Evolutionary conservation across 2,329 filamentous ascomycete species (phyloP).

Genomic region (Botrytis pseudocinerea): DNA sequence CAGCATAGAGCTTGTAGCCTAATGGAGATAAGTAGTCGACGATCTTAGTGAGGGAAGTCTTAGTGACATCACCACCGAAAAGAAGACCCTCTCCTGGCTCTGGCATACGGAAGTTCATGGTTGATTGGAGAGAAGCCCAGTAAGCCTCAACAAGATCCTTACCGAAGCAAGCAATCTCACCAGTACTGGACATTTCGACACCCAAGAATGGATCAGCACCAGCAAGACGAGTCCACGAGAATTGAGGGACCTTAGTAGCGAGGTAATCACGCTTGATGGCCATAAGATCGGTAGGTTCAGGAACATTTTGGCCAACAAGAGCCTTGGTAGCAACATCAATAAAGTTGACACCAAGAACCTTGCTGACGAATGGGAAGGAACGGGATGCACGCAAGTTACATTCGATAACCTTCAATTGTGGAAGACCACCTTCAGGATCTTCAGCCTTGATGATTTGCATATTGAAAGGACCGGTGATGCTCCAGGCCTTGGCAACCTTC

Average conservation of each 20-base stretch:
- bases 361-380: slow-evolving; percentile 97
- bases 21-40: slow-evolving; percentile 86
- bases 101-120: slow-evolving; percentile 98
- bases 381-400: slow-evolving; percentile 97
- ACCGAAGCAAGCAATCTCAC: slow-evolving; percentile 98
- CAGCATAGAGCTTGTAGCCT: slow-evolving; percentile 92
- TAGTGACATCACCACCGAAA: slow-evolving; percentile 80
- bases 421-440: slow-evolving; percentile 70
- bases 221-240: slow-evolving; percentile 97
- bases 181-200: slow-evolving; percentile 95
- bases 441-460: slow-evolving; percentile 99
- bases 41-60: slow-evolving; percentile 71
- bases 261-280: slow-evolving; percentile 83
- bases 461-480: slow-evolving; percentile 97
- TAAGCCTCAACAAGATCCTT: slow-evolving; percentile 95
- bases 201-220: slow-evolving; percentile 97
- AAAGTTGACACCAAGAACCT: slow-evolving; percentile 95
- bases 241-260: slow-evolving; percentile 97
- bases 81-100: slow-evolving; percentile 93
- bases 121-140: slow-evolving; percentile 93
- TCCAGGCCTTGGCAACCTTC: slow-evolving; percentile 97
- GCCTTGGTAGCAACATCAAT: slow-evolving; percentile 91
- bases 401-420: slow-evolving; percentile 91
- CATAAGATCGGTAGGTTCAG: slow-evolving; percentile 87
- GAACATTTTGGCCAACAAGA: slow-evolving; percentile 80